phyloP scores from a whole-genome alignment of 768 basidiomycete species.

The Mrakia gelida region DNA sequence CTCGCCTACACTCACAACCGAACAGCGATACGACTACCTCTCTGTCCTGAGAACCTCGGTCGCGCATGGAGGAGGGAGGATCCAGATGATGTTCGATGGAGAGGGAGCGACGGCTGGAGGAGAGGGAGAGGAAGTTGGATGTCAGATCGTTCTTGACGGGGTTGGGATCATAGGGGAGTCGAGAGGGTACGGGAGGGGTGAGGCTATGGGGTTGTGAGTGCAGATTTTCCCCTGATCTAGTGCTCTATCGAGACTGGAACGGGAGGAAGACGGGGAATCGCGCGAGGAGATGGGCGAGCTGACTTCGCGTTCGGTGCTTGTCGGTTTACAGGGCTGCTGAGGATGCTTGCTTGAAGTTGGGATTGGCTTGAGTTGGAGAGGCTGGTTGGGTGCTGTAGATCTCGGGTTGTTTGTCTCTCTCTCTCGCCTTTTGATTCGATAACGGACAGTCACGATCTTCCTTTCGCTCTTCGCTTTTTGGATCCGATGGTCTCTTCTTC shows the following conservation, averaged over 20 bases:
- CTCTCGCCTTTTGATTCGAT: no score
- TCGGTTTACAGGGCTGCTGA: neutral
- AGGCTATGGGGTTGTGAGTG: conserved; percentile 11
- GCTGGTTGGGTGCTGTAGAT: no score
- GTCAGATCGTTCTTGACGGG: neutral
- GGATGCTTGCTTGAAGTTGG: conserved; percentile 3
- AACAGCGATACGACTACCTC: conserved; percentile 6
- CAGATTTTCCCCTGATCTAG: no score
- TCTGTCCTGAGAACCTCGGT: neutral
- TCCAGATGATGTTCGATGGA: neutral
- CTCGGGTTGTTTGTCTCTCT: no score
- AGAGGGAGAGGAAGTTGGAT: neutral
- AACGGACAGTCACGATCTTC: no score
- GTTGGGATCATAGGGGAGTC: neutral
- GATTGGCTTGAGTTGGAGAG: neutral
- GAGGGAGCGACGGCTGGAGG: neutral
- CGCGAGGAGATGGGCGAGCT: no score
- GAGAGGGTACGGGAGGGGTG: neutral
- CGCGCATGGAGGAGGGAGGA: neutral
- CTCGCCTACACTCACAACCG: neutral
- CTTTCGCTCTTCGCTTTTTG: no score
- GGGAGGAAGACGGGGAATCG: no score
- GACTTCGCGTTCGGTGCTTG: neutral
- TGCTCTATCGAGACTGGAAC: no score
- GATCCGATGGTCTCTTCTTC: no score